Conservation (phyloP, 768 basidiomycete species). For the Trichaptum fuscoviolaceum region DNA sequence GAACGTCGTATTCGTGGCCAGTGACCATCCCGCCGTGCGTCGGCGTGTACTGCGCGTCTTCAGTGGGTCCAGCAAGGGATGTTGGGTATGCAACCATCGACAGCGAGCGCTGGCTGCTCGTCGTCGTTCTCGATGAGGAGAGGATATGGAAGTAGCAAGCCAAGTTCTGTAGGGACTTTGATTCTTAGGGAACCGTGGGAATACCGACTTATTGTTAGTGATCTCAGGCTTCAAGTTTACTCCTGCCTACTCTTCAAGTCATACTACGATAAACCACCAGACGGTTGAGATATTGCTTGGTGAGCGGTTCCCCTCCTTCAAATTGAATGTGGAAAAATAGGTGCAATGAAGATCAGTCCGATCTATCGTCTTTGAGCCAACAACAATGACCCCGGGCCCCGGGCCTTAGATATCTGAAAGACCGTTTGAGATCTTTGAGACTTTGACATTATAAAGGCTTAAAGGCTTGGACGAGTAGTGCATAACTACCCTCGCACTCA, state of each 20-base stretch:
- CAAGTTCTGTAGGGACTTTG: neutral
- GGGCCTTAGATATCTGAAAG: no score
- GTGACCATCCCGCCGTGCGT: slow-evolving; percentile 50
- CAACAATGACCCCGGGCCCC: no score
- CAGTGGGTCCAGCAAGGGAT: slow-evolving; percentile 44
- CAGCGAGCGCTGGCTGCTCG: slow-evolving; percentile 1
- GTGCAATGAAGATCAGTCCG: neutral
- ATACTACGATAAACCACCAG: no score
- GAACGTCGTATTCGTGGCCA: slow-evolving; percentile 65
- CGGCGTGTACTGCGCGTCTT: slow-evolving; percentile 38
- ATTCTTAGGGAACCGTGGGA: neutral
- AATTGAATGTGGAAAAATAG: neutral
- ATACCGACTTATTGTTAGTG: neutral
- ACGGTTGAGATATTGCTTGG: neutral
- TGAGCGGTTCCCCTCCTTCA: neutral
- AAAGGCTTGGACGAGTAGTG: no score
- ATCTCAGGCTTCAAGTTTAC: no score
- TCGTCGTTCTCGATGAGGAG: neutral
- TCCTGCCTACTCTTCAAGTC: no score
- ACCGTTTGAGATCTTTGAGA: no score
- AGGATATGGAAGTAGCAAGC: neutral
- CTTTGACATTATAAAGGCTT: no score
- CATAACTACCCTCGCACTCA: no score
- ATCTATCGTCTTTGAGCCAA: neutral
- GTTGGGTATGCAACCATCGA: slow-evolving; percentile 46